Evolutionary conservation across 169 alveolate genomes (phyloP).

Genomic region (Plasmodium gaboni): DNA sequence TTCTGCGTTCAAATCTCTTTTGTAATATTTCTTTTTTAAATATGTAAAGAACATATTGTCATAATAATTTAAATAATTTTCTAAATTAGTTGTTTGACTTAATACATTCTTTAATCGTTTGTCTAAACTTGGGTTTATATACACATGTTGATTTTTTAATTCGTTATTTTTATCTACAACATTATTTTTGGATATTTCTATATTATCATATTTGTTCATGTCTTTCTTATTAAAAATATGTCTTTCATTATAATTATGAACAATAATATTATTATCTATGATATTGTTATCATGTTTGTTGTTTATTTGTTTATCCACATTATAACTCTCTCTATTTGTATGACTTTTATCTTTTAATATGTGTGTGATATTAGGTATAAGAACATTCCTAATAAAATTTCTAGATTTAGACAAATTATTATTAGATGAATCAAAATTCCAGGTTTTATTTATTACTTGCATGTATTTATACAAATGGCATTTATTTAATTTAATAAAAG

Average conservation of each 20-base stretch:
- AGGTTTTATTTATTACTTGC: conserved; percentile 21
- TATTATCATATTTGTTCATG: background rate
- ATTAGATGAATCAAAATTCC: conserved; percentile 60
- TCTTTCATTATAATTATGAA: background rate
- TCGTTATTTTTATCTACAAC: background rate
- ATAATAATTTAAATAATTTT: conserved; percentile 13
- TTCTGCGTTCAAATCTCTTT: background rate
- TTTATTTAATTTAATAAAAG: conserved; percentile 55
- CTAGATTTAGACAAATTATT: conserved; percentile 16
- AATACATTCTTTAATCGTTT: conserved; percentile 19
- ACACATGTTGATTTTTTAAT: conserved; percentile 1
- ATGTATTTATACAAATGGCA: conserved; percentile 21
- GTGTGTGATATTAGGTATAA: conserved; percentile 42
- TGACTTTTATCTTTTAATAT: background rate
- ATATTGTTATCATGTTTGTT: background rate
- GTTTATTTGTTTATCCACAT: background rate
- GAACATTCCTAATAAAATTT: conserved; percentile 36
- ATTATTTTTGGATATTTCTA: background rate
- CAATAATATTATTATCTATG: background rate
- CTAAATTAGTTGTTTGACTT: conserved; percentile 17
- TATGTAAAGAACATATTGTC: conserved; percentile 22
- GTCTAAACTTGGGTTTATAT: conserved; percentile 18
- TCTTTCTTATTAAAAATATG: background rate
- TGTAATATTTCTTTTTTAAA: conserved; percentile 37
- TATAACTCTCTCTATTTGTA: no score